Conservation (phyloP, 768 basidiomycete genomes). For the Tulasnella sp. region DNA sequence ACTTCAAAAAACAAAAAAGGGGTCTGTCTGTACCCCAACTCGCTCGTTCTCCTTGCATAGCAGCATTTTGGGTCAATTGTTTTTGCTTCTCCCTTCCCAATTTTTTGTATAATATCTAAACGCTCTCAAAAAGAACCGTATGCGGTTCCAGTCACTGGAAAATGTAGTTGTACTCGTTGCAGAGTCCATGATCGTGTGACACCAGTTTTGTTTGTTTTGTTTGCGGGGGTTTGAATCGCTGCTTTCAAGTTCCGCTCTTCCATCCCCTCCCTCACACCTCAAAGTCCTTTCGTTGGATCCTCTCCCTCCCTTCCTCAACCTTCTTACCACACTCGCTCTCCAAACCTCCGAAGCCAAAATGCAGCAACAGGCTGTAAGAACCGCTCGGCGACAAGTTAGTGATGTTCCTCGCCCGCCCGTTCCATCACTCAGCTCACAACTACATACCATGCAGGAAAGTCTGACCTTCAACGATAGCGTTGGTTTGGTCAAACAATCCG, state of each 20-base stretch:
- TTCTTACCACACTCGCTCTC: neutral
- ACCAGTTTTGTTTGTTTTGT: neutral
- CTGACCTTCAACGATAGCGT: constrained; percentile 31
- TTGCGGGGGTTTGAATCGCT: too few species aligned
- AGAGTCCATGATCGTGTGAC: neutral
- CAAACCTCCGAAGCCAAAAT: neutral
- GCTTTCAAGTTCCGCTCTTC: neutral
- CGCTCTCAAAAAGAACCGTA: constrained; percentile 18
- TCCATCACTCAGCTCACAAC: neutral
- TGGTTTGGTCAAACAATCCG: constrained; percentile 30
- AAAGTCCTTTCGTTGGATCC: neutral
- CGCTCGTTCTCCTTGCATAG: neutral
- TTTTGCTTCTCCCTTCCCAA: neutral
- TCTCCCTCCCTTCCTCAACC: neutral
- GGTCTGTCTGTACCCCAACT: constrained; percentile 3
- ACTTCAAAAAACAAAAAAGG: constrained; percentile 4
- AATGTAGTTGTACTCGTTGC: constrained; percentile 16
- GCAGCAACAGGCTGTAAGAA: neutral
- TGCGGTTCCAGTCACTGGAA: constrained; percentile 12
- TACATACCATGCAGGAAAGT: constrained; percentile 15
- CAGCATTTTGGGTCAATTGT: constrained; percentile 16
- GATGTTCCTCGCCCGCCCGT: neutral
- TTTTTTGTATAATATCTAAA: constrained; percentile 16
- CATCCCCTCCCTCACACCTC: neutral
- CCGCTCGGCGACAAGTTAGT: neutral